phyloP scores from a whole-genome alignment of 352 stramenopile genomes.

The Pythium phragmitis region DNA sequence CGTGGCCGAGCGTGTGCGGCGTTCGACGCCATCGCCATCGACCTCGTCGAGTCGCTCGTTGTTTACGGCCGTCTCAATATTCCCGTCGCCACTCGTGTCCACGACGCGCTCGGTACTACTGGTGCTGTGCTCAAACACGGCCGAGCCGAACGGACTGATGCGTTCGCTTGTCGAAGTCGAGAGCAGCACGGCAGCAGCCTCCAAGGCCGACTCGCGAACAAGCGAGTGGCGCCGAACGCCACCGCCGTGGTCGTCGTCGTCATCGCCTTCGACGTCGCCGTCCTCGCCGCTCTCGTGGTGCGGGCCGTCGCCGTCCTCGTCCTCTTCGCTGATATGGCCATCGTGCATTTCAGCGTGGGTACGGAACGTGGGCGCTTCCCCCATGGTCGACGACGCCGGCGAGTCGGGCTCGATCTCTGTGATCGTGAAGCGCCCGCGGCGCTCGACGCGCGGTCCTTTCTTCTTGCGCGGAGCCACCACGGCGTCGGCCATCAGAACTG shows the following conservation, averaged over 20 bases:
- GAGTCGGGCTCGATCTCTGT: constrained; percentile 70
- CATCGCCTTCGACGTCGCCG: constrained; percentile 16
- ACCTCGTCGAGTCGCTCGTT: not conserved
- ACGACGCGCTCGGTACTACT: constrained; percentile 1
- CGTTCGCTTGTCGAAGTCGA: constrained; percentile 19
- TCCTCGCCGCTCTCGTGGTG: constrained; percentile 17
- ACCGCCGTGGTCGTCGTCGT: not conserved
- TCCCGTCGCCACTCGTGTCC: constrained; percentile 4
- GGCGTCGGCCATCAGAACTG: not conserved
- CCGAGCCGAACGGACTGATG: constrained; percentile 29
- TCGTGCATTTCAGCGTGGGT: constrained; percentile 13
- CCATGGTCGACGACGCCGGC: constrained; percentile 12
- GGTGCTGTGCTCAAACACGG: constrained; percentile 25
- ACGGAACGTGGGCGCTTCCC: not conserved
- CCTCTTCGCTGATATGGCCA: constrained; percentile 3
- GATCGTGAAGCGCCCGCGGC: constrained; percentile 82
- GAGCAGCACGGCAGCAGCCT: constrained; percentile 3
- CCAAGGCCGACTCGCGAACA: not conserved
- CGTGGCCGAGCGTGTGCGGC: constrained; percentile 6
- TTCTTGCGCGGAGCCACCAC: constrained; percentile 2
- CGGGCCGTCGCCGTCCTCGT: not conserved
- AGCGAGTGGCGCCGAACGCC: not conserved
- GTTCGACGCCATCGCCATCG: not conserved
- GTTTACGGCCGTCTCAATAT: not conserved
- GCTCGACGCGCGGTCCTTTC: constrained; percentile 55